These are phyloP conservation scores for Solanum megistacrolobum DNA, from an alignment of 257 asterid genomes.

Conservation along the genomic window DNA sequence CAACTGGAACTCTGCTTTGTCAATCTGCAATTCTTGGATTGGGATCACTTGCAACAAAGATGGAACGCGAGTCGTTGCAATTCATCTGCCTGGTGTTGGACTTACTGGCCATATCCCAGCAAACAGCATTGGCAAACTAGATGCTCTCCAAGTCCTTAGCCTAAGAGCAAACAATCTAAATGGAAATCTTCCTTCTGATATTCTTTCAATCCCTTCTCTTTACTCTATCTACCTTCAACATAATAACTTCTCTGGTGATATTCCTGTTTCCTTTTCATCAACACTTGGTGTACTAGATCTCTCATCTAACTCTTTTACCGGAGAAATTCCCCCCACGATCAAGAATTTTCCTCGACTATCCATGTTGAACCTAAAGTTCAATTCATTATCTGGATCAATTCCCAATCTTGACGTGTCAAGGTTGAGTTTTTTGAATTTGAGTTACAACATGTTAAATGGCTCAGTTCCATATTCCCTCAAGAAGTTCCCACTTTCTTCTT, in stretches of 20 bases:
- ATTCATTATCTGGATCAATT: conserved; percentile 39
- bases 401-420: conserved; percentile 45
- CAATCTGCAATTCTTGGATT: conserved; percentile 60
- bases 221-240: conserved; percentile 52
- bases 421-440: conserved; percentile 49
- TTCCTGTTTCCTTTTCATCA: conserved; percentile 39
- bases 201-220: conserved; percentile 56
- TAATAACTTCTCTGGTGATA: conserved; percentile 65
- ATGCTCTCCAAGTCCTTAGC: conserved; percentile 55
- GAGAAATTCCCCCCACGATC: conserved; percentile 36
- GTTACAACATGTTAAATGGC: conserved; percentile 56
- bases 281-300: conserved; percentile 46
- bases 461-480: conserved; percentile 50
- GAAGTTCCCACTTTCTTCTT: conserved; percentile 60
- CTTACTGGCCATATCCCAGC: conserved; percentile 57
- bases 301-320: conserved; percentile 56
- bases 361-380: conserved; percentile 48
- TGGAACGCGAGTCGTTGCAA: conserved; percentile 37
- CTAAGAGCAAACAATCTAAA: conserved; percentile 56
- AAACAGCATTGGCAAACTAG: conserved; percentile 46
- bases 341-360: conserved; percentile 30
- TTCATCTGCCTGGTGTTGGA: conserved; percentile 78
- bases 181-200: conserved; percentile 56
- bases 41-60: conserved; percentile 61
- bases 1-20: conserved; percentile 41